Base-by-base conservation (phyloP, 306 rosid genomes). In the Quercus ilex region DNA sequence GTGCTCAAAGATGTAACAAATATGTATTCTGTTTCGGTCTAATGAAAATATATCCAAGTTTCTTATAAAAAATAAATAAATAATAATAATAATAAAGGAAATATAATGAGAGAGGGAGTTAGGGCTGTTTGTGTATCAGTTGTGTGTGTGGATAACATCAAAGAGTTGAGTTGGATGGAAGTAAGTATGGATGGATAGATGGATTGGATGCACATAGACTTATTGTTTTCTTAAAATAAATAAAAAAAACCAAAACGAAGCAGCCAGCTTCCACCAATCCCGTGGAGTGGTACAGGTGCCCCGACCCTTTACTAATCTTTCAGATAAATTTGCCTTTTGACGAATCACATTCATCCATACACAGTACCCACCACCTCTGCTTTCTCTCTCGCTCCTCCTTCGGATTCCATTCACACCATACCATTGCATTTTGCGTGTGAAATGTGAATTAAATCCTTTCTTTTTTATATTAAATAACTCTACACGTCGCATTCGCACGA, bases 211-310 rank as follows among this genome's bases (percentile, higher is more conserved):
- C 10, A 76, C 56, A 49, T 52, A 81, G 51, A 43, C 7, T 28
- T 58, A 38, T 52, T 31, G 55, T 58, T n/a, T 68, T 77, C 43
- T 60, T 77, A 73, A 51, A 35, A 87, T 85, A 82, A 23, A 23
- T 0, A 80, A 80, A 26, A 26, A 26, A 80, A 80, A 79, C 56
- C 74, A 91, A 84, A 84, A 69, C 77, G 6, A 73, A 87, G 87
- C 83, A 85, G 90, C 73, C 91, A 84, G 65, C 25, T 83, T 76
- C 75, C 62, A 74, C 90, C 93, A 92, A 90, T 92, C 78, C 76
- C 77, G 26, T 21, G 81, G 60, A 41, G 77, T 77, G 79, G 35
- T 20, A 26, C 70, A 10, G 17, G 1, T 12, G 55, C 52, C 73
- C 3, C 53, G 53, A 3, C 53, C 53, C 17, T 49, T 49, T 1